Base-by-base conservation (phyloP, 495 filamentous ascomycete species). In the Penicillium fimorum region DNA sequence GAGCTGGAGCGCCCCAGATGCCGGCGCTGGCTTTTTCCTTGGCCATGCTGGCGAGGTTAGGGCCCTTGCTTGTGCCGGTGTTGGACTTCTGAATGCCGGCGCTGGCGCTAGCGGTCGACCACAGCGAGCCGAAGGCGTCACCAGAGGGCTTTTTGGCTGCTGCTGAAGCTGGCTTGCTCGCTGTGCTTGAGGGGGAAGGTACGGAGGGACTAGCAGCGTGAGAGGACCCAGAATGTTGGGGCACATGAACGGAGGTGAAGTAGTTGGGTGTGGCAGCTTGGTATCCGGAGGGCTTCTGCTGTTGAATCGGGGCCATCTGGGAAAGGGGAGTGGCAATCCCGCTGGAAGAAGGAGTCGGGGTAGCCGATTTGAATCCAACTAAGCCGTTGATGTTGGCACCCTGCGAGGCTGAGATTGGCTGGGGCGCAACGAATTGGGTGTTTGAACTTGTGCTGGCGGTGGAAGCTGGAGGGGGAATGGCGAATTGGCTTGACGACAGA, bases 11-110 rank as follows among this genome's bases (percentile, higher is more conserved):
- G 10, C 94, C 94, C 92, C 95, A 98, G 62, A 98, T 90, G 2
- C 92, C 92, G 2, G 91, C 90, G 68, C 85, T 92, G 38, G 91
- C 90, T 77, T 96, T 96, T 70, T 97, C 89, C 77, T 96, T 96
- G 42, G 91, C 93, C 76, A 98, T 88, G 67, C 92, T 90, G 20
- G 91, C 91, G 59, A 98, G 78, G 57, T 86, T 89, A 44, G 84
- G 83, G 8, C 90, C 88, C 58, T 88, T 89, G 55, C 80, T 84
- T 1, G 81, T 70, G 12, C 78, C 74, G 4, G 85, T 82, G 40
- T 73, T 78, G 24, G 80, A 75, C 74, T 96, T 98, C 76, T 91
- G 90, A 47, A 92, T 77, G 37, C 90, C 89, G 12, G 80, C 83
- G 47, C 81, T 87, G 13, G 89, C 86, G 47, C 87, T 90, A 27